A percentile compares a stretch with the other conserved stretches of the same genome.
Evolutionary conservation across 495 filamentous ascomycete genomes (phyloP).

Genomic region (Aspergillus steynii): DNA sequence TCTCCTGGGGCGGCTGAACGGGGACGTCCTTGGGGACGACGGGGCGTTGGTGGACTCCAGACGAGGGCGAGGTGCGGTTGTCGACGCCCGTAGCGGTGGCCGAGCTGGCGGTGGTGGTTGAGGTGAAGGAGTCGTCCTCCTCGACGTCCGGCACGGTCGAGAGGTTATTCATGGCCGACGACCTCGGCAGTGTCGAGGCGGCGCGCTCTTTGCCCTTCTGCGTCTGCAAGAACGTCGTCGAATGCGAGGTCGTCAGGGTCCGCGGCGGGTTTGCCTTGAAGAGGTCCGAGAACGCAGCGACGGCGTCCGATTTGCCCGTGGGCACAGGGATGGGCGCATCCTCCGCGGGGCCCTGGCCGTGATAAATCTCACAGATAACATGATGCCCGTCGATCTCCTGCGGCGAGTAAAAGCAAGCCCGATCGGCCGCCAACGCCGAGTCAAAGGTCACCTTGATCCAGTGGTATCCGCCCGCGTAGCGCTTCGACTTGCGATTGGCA

Average conservation of each 20-base stretch:
- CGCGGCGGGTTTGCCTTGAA: slow-evolving; percentile 30
- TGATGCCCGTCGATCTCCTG: slow-evolving; percentile 73
- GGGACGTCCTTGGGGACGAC: slow-evolving; percentile 12
- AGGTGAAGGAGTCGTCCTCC: slow-evolving; percentile 31
- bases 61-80: slow-evolving; percentile 34
- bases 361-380: slow-evolving; percentile 76
- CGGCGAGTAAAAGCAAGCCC: slow-evolving; percentile 72
- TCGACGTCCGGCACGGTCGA: slow-evolving; percentile 33
- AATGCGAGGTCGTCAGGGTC: slow-evolving; percentile 40
- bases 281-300: slow-evolving; percentile 34
- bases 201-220: slow-evolving; percentile 26
- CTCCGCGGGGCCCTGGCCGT: slow-evolving; percentile 64
- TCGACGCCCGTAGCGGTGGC: slow-evolving; percentile 60
- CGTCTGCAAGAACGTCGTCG: slow-evolving; percentile 39
- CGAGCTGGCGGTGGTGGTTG: slow-evolving; percentile 55
- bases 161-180: slow-evolving; percentile 46
- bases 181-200: slow-evolving; percentile 45
- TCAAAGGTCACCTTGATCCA: slow-evolving; percentile 96
- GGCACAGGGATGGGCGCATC: slow-evolving; percentile 59
- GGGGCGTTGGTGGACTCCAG: slow-evolving; percentile 32
- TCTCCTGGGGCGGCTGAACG: slow-evolving; percentile 5
- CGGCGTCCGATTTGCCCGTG: slow-evolving; percentile 4
- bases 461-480: slow-evolving; percentile 73
- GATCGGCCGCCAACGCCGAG: slow-evolving; percentile 73
- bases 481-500: slow-evolving; percentile 73